phyloP scores from a whole-genome alignment of 176 grass and related monocot genomes.

The Ampelocalamus luodianensis region DNA sequence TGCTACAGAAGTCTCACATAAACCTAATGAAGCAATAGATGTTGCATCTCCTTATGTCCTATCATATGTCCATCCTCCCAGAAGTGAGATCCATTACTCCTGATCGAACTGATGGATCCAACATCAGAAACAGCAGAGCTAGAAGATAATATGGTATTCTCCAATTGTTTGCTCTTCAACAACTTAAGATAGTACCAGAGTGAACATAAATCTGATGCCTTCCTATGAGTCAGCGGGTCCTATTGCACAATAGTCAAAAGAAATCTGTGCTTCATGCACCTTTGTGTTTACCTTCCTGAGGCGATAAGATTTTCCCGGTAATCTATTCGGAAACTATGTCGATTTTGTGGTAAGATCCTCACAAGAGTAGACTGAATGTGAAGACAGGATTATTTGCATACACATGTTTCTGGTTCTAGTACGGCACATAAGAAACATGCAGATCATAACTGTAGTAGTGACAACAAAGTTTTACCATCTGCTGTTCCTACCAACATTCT shows the following conservation, averaged over 20 bases:
- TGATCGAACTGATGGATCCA: slow-evolving; percentile 24
- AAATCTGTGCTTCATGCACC: slow-evolving; percentile 27
- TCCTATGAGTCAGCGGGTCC: neutral
- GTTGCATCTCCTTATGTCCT: slow-evolving; percentile 23
- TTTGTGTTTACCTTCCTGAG: slow-evolving; percentile 23
- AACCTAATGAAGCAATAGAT: slow-evolving; percentile 19
- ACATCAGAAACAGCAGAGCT: neutral
- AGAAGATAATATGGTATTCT: slow-evolving; percentile 34
- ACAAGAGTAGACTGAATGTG: slow-evolving; percentile 24
- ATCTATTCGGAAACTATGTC: slow-evolving; percentile 34
- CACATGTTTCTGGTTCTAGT: slow-evolving; percentile 19
- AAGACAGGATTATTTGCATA: slow-evolving; percentile 9
- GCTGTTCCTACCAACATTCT: slow-evolving; percentile 19
- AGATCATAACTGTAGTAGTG: neutral
- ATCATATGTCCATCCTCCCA: slow-evolving; percentile 6
- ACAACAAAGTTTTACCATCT: slow-evolving; percentile 16
- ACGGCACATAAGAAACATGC: neutral
- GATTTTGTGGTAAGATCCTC: neutral
- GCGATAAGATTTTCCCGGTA: slow-evolving; percentile 19
- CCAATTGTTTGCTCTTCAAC: neutral
- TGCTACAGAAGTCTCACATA: slow-evolving; percentile 24
- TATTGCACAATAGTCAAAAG: slow-evolving; percentile 22
- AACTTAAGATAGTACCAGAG: slow-evolving; percentile 14
- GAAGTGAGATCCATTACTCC: neutral
- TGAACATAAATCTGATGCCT: slow-evolving; percentile 35